Percentiles rank a stretch among this genome's conserved stretches.
Conservation (phyloP, 1,139 yeast species). For the Kodamaea suecica region DNA sequence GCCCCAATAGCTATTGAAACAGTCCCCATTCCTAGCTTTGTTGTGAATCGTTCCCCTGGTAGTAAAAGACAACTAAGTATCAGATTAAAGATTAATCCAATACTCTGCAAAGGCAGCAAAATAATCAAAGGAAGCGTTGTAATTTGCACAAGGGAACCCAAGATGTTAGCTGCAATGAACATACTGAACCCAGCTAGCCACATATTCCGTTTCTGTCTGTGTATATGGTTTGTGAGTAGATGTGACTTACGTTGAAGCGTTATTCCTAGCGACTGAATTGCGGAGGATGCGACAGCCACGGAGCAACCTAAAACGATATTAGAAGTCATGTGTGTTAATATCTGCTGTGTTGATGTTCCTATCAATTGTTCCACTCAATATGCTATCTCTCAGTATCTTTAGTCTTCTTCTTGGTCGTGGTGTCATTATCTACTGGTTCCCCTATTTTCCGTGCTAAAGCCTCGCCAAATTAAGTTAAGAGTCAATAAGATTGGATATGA, state of each 20-base stretch:
- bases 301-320: slow-evolving; percentile 56
- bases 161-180: slow-evolving; percentile 69
- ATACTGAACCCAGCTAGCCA: slow-evolving; percentile 76
- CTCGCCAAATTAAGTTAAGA: too few relatives aligned
- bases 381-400: too few relatives aligned
- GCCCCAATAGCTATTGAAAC: slow-evolving; percentile 72
- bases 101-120: slow-evolving; percentile 79
- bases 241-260: slow-evolving; percentile 84
- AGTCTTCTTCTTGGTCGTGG: background rate
- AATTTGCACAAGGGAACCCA: slow-evolving; percentile 82
- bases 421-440: too few relatives aligned
- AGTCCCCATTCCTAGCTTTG: slow-evolving; percentile 60
- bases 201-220: slow-evolving; percentile 50
- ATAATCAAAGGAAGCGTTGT: slow-evolving; percentile 80
- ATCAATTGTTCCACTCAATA: background rate
- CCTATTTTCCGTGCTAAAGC: too few relatives aligned
- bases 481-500: too few relatives aligned
- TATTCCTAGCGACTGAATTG: slow-evolving; percentile 78
- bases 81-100: slow-evolving; percentile 83
- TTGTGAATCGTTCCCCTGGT: slow-evolving; percentile 60
- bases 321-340: slow-evolving; percentile 1
- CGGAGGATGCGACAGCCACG: slow-evolving; percentile 76
- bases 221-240: slow-evolving; percentile 25
- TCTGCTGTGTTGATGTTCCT: background rate
- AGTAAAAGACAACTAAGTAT: slow-evolving; percentile 63